Conservation (phyloP, 306 rosid genomes). For the Chamaecrista fasciculata region DNA sequence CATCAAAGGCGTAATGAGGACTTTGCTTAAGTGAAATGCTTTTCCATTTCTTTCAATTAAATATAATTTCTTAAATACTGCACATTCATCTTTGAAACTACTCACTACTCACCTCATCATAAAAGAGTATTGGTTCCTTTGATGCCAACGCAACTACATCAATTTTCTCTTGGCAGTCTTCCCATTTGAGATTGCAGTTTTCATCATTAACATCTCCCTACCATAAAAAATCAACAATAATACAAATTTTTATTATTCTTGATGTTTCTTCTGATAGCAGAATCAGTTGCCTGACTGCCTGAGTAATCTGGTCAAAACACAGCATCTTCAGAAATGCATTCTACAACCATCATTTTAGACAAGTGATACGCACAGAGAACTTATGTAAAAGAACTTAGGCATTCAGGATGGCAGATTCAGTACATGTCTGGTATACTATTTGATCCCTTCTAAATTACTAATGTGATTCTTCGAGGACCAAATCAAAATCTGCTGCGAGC, state of each 20-base stretch:
- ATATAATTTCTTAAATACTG: not conserved
- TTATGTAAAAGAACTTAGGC: constrained; percentile 6
- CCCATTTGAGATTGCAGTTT: constrained; percentile 58
- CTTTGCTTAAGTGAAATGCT: not conserved
- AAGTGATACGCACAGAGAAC: not conserved
- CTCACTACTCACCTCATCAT: constrained; percentile 83
- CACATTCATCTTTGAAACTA: constrained; percentile 16
- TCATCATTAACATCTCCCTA: constrained; percentile 44
- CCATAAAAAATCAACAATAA: constrained; percentile 35
- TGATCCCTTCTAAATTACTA: constrained; percentile 1
- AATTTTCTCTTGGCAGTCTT: constrained; percentile 75
- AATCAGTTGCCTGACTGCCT: not conserved
- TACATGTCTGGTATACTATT: not conserved
- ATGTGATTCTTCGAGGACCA: not conserved
- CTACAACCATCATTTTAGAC: not conserved
- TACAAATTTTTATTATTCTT: not conserved
- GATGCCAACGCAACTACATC: constrained; percentile 76
- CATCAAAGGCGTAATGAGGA: not conserved
- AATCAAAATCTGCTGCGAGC: not conserved
- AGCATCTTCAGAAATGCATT: constrained; percentile 1
- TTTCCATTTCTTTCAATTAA: constrained; percentile 9
- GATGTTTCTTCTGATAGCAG: not conserved
- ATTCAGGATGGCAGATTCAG: constrained; percentile 15
- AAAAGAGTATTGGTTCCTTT: constrained; percentile 94
- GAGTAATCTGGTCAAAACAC: not conserved